Base-by-base conservation (phyloP, 495 filamentous ascomycete genomes). In the Bacidia gigantensis region DNA sequence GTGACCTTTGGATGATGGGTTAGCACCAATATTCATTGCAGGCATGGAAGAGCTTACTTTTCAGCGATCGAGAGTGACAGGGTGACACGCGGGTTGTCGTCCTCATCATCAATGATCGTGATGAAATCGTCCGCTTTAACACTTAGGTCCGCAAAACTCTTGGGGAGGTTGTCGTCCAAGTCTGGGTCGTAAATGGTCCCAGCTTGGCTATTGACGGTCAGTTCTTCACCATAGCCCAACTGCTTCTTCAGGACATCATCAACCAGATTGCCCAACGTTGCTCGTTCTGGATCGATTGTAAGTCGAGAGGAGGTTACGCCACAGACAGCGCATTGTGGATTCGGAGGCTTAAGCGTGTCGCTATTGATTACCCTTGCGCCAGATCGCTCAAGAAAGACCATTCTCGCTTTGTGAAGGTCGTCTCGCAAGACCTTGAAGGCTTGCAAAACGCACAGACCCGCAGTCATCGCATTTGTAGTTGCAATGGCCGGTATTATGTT, bases 401-500 rank as follows among this genome's bases (percentile, higher is more conserved):
- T 79, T 56, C 77, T 81, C 0, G 78, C 75, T 58, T 79, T 74
- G 38, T 70, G 63, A 29, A 84, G 77, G 45, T 94, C 82, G 23
- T 80, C 76, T 53, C 77, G 79, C 50, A 99, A 69, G 32, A 97
- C 85, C 65, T 95, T 96, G 70, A 94, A 89, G 1, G 88, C 81
- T 65, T 99, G 85, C 5, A 99, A 69, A 2, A 97, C 92, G 63
- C 89, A 97, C 22, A 99, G 74, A 12, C 86, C 83, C 11, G 92
- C 92, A 3, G 89, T 92, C 66, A 97, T 93, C 11, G 93, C 92
- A 64, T 99, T 99, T 0, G 92, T 96, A 0, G 92, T 99, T 1
- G 92, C 92, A 64, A 99, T 99, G 2, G 92, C 93, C 0, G 92
- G 92, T 51, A 99, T 97, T 60, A 99, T 99, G 60, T 97, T 97